These are phyloP conservation scores for Saccharomycopsis babjevae DNA, from an alignment of 805 yeast genomes.

Conservation along the genomic window DNA sequence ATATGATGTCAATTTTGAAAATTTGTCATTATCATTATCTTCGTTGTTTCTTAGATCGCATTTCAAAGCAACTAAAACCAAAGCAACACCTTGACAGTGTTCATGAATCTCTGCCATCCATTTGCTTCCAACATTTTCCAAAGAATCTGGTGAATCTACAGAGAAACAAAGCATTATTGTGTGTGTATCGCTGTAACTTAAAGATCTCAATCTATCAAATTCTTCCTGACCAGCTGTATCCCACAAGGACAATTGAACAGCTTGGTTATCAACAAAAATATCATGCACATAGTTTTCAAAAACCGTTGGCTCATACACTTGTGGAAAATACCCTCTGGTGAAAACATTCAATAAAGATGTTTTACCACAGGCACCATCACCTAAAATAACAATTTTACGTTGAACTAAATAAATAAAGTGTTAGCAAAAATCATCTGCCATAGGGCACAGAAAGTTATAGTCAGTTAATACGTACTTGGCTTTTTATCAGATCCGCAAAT, in stretches of 20 bases:
- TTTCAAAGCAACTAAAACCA: slow-evolving; percentile 87
- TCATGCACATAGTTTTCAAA: slow-evolving; percentile 97
- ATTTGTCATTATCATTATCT: slow-evolving; percentile 31
- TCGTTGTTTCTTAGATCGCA: slow-evolving; percentile 80
- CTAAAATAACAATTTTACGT: slow-evolving; percentile 87
- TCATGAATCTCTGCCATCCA: slow-evolving; percentile 98
- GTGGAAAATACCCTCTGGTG: slow-evolving; percentile 96
- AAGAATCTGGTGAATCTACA: slow-evolving; percentile 86
- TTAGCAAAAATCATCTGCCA: not conserved
- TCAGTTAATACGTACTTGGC: slow-evolving; percentile 28
- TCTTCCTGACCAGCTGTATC: slow-evolving; percentile 99
- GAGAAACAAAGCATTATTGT: slow-evolving; percentile 94
- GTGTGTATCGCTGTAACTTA: slow-evolving; percentile 91
- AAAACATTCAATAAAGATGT: slow-evolving; percentile 90
- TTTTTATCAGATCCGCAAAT: slow-evolving; percentile 36
- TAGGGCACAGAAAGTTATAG: not conserved
- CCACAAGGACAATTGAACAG: slow-evolving; percentile 89
- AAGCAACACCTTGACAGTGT: slow-evolving; percentile 92
- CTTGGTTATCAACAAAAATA: slow-evolving; percentile 88
- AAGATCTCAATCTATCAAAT: slow-evolving; percentile 85
- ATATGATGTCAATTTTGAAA: slow-evolving; percentile 58
- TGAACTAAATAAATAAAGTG: slow-evolving; percentile 37
- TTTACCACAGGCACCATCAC: slow-evolving; percentile 99
- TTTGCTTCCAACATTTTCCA: slow-evolving; percentile 88
- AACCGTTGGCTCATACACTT: slow-evolving; percentile 96